Evolutionary conservation across 129 eudicot species (phyloP).

Genomic region (Logfia minima): DNA sequence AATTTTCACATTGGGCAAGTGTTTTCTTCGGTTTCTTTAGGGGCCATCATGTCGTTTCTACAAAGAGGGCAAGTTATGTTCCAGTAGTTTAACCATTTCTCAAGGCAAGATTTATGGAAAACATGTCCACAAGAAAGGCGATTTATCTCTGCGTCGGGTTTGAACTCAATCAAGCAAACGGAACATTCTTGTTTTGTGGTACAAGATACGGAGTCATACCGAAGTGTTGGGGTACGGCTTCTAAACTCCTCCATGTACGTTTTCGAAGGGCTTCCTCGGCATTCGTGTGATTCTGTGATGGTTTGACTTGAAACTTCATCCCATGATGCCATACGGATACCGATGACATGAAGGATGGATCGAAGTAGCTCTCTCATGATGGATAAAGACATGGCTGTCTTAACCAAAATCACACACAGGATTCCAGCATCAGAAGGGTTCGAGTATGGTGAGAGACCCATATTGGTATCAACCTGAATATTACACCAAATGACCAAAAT

Average conservation of each 20-base stretch:
- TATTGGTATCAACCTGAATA: constrained; percentile 44
- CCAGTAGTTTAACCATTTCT: constrained; percentile 78
- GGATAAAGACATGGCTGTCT: constrained; percentile 68
- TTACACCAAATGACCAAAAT: constrained; percentile 6
- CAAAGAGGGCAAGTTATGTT: constrained; percentile 81
- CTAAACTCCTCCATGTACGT: constrained; percentile 65
- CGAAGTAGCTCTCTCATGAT: constrained; percentile 52
- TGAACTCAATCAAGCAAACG: constrained; percentile 69
- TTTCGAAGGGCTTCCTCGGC: constrained; percentile 43
- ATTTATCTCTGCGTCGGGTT: constrained; percentile 61
- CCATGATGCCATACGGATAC: constrained; percentile 55
- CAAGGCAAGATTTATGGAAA: constrained; percentile 66
- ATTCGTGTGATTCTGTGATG: constrained; percentile 35
- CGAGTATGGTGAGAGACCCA: constrained; percentile 80
- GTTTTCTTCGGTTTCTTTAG: constrained; percentile 60
- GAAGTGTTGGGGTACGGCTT: constrained; percentile 51
- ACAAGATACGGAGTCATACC: constrained; percentile 49
- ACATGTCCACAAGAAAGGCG: constrained; percentile 75
- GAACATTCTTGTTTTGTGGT: constrained; percentile 59
- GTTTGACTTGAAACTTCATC: constrained; percentile 45
- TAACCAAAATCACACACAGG: constrained; percentile 66
- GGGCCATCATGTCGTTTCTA: constrained; percentile 56
- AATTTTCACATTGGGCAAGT: constrained; percentile 70
- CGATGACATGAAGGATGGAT: constrained; percentile 52
- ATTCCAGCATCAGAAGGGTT: constrained; percentile 72